Base-by-base conservation (phyloP, 768 basidiomycete species). In the Macrolepiota fuliginosa region DNA sequence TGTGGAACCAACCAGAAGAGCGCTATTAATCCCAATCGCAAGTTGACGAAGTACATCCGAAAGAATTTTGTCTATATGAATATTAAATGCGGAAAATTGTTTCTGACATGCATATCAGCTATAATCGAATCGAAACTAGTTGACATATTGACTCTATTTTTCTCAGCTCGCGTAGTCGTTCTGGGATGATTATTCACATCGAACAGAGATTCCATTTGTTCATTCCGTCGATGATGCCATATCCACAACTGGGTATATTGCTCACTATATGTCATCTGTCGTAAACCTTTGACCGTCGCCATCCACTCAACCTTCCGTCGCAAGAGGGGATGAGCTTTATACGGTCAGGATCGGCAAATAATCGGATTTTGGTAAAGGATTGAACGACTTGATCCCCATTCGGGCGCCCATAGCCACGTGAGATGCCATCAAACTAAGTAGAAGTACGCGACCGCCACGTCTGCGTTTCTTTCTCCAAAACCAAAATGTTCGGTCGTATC, bases 401-500 rank as follows among this genome's bases (percentile, higher is more conserved):
- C 50, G 10, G 57, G 47, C 36, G 15, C 24, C 37, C 6, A 2
- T 45, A n/a, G 37, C 40, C 60, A 61, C 60, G 54, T 61, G 60
- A 61, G 42, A 22, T 36, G 47, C 27, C 4, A 45, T 37, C 35
- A 62, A 32, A 52, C 24, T 47, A 40, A 32, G 47, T 15, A 22
- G n/a, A n/a, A n/a, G 29, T 32, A 32, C 22, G 54, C 52, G 36
- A 63, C 66, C 70, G 70, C 71, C 71, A 72, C 71, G 71, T 71
- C 68, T 67, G 42, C 46, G 32, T 59, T 60, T 65, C 65, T 64
- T 59, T 61, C 64, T 64, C 65, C 58, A 56, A 58, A 52, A 62
- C 66, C 67, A 74, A 70, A 70, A 86, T 90, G 83, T 85, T 91
- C 67, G 80, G 83, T 64, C 85, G 84, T 63, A 71, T 87, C 53